These are phyloP conservation scores for Pezicula rhizophila DNA, from an alignment of 2,329 filamentous ascomycete genomes.

Conservation along the genomic window DNA sequence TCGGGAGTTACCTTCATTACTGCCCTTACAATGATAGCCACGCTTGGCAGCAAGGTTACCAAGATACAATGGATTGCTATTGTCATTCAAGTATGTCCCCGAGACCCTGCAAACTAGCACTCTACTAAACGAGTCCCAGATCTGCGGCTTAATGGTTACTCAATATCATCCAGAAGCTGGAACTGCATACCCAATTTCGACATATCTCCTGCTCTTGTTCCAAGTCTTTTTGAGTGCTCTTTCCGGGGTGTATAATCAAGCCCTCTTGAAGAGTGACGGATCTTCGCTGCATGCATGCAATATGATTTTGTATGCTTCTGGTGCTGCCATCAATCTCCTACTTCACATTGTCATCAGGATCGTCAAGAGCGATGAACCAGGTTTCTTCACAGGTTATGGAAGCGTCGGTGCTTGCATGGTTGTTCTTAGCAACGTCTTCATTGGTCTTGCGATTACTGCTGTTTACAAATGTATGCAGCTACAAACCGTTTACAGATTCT, in stretches of 20 bases:
- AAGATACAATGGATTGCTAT: constrained; percentile 29
- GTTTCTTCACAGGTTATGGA: constrained; percentile 13
- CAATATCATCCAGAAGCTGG: constrained; percentile 26
- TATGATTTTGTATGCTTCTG: constrained; percentile 27
- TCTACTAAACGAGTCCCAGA: constrained; percentile 2
- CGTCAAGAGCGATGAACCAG: constrained; percentile 25
- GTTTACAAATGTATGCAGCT: constrained; percentile 29
- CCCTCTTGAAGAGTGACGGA: constrained; percentile 26
- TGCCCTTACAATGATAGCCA: constrained; percentile 25
- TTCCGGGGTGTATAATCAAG: constrained; percentile 31
- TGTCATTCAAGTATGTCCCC: constrained; percentile 22
- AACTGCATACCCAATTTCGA: constrained; percentile 23
- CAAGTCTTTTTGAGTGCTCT: constrained; percentile 28
- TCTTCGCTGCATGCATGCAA: constrained; percentile 29
- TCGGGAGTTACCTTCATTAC: constrained; percentile 29
- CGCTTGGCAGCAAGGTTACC: constrained; percentile 22
- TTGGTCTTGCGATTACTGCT: constrained; percentile 29
- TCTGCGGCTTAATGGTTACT: constrained; percentile 26
- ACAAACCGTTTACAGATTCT: not conserved
- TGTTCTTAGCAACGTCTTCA: constrained; percentile 29
- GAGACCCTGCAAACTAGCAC: not conserved
- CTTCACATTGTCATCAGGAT: constrained; percentile 20
- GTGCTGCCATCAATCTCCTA: constrained; percentile 24
- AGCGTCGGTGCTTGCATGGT: constrained; percentile 27
- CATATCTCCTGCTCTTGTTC: constrained; percentile 27